Percentiles rank a stretch among this genome's conserved stretches.
Evolutionary conservation across 306 rosid species (phyloP).

Genomic region (Cicer yamashitae): DNA sequence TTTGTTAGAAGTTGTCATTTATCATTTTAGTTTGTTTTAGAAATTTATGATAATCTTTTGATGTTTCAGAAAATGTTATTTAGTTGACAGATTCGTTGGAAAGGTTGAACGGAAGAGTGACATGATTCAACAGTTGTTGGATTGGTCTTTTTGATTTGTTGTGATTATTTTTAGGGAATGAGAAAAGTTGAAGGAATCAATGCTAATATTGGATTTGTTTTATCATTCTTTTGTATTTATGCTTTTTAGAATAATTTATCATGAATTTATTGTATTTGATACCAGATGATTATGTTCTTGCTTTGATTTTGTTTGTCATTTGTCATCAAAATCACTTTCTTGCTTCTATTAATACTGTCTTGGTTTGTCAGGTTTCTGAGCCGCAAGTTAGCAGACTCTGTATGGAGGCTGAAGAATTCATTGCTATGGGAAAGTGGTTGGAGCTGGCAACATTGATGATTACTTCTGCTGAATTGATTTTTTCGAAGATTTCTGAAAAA

Average conservation of each 20-base stretch:
- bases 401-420: slow-evolving; percentile 75
- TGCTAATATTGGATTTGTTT: not conserved
- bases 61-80: slow-evolving; percentile 3
- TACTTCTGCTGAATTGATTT: slow-evolving; percentile 84
- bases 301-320: slow-evolving; percentile 7
- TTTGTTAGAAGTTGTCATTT: not conserved
- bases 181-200: not conserved
- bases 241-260: not conserved
- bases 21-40: not conserved
- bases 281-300: not conserved
- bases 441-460: slow-evolving; percentile 88
- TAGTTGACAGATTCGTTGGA: not conserved
- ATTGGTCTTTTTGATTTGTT: not conserved
- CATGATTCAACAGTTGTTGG: not conserved
- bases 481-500: slow-evolving; percentile 92
- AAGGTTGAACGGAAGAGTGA: not conserved
- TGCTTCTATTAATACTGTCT: slow-evolving; percentile 9
- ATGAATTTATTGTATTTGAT: slow-evolving; percentile 17
- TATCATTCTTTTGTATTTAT: not conserved
- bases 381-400: slow-evolving; percentile 80
- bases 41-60: not conserved
- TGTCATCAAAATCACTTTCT: no score
- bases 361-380: slow-evolving; percentile 74
- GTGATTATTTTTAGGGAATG: not conserved
- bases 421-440: slow-evolving; percentile 73